Conservation (phyloP, 768 basidiomycete species). For the Fistulinella prunicolor region DNA sequence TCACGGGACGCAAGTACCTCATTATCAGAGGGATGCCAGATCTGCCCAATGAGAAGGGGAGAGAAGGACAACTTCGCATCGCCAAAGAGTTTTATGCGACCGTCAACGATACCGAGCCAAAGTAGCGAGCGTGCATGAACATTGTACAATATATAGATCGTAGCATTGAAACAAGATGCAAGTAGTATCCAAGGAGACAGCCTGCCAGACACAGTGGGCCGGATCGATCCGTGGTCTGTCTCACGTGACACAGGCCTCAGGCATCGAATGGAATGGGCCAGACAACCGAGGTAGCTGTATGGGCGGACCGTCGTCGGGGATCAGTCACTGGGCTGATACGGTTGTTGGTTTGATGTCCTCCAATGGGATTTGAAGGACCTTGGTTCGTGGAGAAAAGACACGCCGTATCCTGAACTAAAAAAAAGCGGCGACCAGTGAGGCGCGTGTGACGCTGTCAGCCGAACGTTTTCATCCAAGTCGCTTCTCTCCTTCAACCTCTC, state of each 20-base stretch:
- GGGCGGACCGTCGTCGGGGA: no score
- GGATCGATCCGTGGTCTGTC: no score
- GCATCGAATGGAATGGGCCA: no score
- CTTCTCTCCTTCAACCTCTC: background rate
- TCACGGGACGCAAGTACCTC: slow-evolving; percentile 78
- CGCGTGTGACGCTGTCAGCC: slow-evolving; percentile 15
- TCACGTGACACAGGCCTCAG: no score
- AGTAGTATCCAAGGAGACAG: no score
- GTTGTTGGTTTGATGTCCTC: no score
- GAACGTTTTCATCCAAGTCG: background rate
- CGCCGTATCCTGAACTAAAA: slow-evolving; percentile 6
- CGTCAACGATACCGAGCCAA: slow-evolving; percentile 65
- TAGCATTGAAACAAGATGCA: no score
- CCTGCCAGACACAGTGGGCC: no score
- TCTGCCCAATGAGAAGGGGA: slow-evolving; percentile 58
- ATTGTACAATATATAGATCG: no score
- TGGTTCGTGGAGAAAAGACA: background rate
- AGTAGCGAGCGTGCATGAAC: slow-evolving; percentile 34
- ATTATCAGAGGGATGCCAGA: slow-evolving; percentile 70
- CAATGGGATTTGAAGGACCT: no score
- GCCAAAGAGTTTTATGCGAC: slow-evolving; percentile 85
- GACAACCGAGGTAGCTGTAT: no score
- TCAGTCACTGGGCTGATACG: no score
- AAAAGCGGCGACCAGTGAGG: slow-evolving; percentile 1
- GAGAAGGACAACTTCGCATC: slow-evolving; percentile 73